Evolutionary conservation across 805 yeast species (phyloP), one percentile per base, ranked within the genome.

Genomic region (Candida fluviatilis): DNA sequence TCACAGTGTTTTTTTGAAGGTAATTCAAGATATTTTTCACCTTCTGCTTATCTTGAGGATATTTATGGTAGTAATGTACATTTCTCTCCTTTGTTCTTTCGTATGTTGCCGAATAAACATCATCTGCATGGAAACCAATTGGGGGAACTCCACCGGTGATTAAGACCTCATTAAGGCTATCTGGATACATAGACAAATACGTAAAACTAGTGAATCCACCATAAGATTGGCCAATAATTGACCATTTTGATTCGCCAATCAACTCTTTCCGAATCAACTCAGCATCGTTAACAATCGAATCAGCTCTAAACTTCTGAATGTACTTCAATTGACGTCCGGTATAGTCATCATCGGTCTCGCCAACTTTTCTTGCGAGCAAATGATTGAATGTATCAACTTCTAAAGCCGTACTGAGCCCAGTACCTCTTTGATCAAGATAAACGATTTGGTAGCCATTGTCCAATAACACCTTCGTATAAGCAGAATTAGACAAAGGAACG

Each of bases 61-160:
- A 78, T 48, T 69, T 72, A 3, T 49, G 40, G 50, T 71, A 78
- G 49, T 63, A 76, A 32, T 66, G 75, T 14, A 47, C 40, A 48
- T 78, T 77, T 35, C 81, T 54, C 36, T 74, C 76, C 14, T 40
- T 58, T 1, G 79, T 72, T 14, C 76, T 54, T 23, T 58, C 46
- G 42, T 69, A 75, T 3, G 81, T 73, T 2, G 72, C 73, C 8
- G 41, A 38, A 45, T 77, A 75, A 6, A 78, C 80, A 27, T 71
- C 70, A 35, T 71, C 76, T 4, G 75, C 66, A 1, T 61, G 47
- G 23, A 47, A 50, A 4, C 60, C 62, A 13, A 78, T 51, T 1
- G 83, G 82, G 2, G 84, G 82, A 11, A 78, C 62, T 4, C 83
- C 84, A 1, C 81, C 84, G 1, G 83, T 70, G 17, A 77, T 52